Conservation (phyloP, 805 yeast species). For the Metschnikowia matae region DNA sequence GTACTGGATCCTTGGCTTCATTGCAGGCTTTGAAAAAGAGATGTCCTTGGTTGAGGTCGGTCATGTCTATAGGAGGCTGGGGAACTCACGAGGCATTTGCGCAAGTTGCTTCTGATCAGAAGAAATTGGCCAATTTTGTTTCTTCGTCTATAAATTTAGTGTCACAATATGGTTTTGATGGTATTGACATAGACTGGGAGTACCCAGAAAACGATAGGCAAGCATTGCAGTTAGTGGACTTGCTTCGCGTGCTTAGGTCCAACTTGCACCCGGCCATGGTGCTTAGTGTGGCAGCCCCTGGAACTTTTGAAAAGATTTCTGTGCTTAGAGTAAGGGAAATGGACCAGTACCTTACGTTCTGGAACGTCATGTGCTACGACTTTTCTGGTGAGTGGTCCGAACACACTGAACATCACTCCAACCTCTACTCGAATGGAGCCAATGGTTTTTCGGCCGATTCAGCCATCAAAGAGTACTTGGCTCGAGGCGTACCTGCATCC, state of each 20-base stretch:
- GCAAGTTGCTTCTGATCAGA: slow-evolving; percentile 14
- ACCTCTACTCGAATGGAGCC: slow-evolving; percentile 45
- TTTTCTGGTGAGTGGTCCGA: slow-evolving; percentile 75
- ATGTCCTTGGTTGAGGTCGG: slow-evolving; percentile 44
- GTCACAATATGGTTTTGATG: slow-evolving; percentile 67
- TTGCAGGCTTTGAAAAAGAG: slow-evolving; percentile 44
- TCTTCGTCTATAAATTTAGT: slow-evolving; percentile 45
- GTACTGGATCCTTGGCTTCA: slow-evolving; percentile 9
- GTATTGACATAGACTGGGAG: slow-evolving; percentile 95
- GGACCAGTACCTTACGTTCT: slow-evolving; percentile 56
- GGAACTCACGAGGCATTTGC: slow-evolving; percentile 47
- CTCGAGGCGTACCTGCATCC: slow-evolving; percentile 37
- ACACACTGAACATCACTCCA: slow-evolving; percentile 63
- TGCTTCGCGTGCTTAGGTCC: slow-evolving; percentile 40
- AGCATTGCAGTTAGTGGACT: slow-evolving; percentile 38
- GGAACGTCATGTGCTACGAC: slow-evolving; percentile 93
- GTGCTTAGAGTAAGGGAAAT: slow-evolving; percentile 48
- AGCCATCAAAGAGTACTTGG: slow-evolving; percentile 44
- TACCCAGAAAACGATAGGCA: slow-evolving; percentile 56
- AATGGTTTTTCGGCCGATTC: slow-evolving; percentile 45
- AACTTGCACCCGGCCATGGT: slow-evolving; percentile 29
- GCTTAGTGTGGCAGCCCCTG: slow-evolving; percentile 77
- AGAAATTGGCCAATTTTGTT: slow-evolving; percentile 44
- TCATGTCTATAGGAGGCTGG: slow-evolving; percentile 83
- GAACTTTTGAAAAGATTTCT: slow-evolving; percentile 44